Evolutionary conservation across 2,329 filamentous ascomycete genomes (phyloP), one percentile per base, ranked within the genome.

Genomic region (Raffaelea deltoideospora): DNA sequence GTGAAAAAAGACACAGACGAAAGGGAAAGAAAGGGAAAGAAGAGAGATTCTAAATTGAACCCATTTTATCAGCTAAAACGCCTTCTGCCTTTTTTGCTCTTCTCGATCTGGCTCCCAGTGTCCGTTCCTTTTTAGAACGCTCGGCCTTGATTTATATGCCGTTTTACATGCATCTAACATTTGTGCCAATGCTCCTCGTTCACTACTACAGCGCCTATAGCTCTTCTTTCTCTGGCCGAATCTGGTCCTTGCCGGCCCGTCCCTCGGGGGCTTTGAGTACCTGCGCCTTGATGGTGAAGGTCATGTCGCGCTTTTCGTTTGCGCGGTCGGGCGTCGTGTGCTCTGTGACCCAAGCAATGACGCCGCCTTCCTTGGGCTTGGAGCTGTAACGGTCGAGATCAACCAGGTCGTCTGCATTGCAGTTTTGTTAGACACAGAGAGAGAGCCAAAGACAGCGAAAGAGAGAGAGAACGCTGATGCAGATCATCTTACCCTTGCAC

Each of bases 401-500:
- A 18, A 54, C 40, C 9, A 57, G 48, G 3, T 45, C 43, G 15
- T 47, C 52, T 18, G 48, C n/a, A n/a, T n/a, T n/a, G n/a, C n/a
- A n/a, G n/a, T 47, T 10, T 21, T 17, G 27, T 30, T 31, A 30
- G 27, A 18, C 11, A 6, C 20, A 28, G 19, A 5, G 5, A 18
- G 15, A 31, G n/a, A n/a, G n/a, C n/a, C n/a, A n/a, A n/a, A n/a
- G n/a, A n/a, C n/a, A n/a, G n/a, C n/a, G n/a, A n/a, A n/a, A n/a
- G n/a, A n/a, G n/a, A n/a, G 27, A 31, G 15, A 29, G 34, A 15
- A 30, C 7, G 15, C 19, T 20, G 22, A 24, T 8, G 4, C 3
- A 13, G 10, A 7, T 21, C 31, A 57, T 38, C 55, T 47, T 42
- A 61, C 61, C 60, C 40, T 59, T 53, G 45, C 65, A 69, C 21